These are phyloP conservation scores for Aspergillus luchuensis DNA, from an alignment of 2,329 filamentous ascomycete genomes.

Conservation along the genomic window DNA sequence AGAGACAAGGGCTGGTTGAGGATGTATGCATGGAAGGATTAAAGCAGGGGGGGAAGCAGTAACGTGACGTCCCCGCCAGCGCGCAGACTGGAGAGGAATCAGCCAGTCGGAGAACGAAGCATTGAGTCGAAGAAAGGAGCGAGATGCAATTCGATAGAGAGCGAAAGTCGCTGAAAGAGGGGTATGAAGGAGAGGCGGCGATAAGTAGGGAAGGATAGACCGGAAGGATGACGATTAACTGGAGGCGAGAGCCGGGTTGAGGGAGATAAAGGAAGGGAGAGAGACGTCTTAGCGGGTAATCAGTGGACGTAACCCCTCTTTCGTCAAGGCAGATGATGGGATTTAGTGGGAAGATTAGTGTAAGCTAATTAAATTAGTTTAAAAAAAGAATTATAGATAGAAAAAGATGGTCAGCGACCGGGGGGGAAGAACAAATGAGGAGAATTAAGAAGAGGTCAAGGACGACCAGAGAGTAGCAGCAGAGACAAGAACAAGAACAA, in stretches of 20 bases:
- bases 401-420: not conserved
- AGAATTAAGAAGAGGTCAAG: not conserved
- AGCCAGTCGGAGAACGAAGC: constrained; percentile 21
- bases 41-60: constrained; percentile 12
- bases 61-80: constrained; percentile 28
- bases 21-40: constrained; percentile 23
- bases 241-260: constrained; percentile 9
- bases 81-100: constrained; percentile 23
- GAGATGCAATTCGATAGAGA: constrained; percentile 8
- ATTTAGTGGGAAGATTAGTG: constrained; percentile 2
- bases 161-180: constrained; percentile 7
- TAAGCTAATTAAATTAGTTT: not conserved
- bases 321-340: not conserved
- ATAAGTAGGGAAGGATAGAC: constrained; percentile 6
- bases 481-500: not conserved
- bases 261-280: constrained; percentile 16
- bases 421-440: not conserved
- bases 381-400: constrained; percentile 5
- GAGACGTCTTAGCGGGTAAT: constrained; percentile 6
- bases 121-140: constrained; percentile 18
- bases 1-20: constrained; percentile 16
- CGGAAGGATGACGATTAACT: constrained; percentile 8
- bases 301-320: constrained; percentile 12
- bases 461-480: not conserved
- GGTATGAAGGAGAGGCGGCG: constrained; percentile 6